Percentiles rank a stretch among this genome's conserved stretches.
phyloP scores from a whole-genome alignment of 1,284 basidiomycete genomes.

The Ceratobasidium sp. region DNA sequence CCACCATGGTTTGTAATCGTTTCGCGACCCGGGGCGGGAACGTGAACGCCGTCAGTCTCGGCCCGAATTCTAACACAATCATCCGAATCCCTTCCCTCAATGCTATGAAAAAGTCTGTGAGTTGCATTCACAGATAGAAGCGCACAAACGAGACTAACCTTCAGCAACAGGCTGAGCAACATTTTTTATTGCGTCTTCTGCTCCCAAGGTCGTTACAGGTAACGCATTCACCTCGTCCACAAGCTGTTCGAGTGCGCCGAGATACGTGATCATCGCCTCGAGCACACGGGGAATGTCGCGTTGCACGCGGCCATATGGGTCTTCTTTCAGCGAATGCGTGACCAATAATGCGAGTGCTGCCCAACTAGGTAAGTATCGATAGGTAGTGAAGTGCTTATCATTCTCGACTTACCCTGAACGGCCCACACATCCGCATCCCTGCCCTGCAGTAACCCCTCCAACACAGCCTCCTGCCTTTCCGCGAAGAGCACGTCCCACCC shows the following conservation, averaged over 20 bases:
- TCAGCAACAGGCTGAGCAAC: slow-evolving; percentile 69
- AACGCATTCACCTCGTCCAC: slow-evolving; percentile 50
- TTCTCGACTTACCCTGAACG: slow-evolving; percentile 43
- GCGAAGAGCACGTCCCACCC: slow-evolving; percentile 23
- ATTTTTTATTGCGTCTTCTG: slow-evolving; percentile 57
- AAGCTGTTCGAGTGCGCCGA: slow-evolving; percentile 74
- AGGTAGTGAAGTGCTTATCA: neutral
- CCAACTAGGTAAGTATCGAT: neutral
- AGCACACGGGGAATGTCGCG: slow-evolving; percentile 84
- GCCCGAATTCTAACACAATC: slow-evolving; percentile 80
- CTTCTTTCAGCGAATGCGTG: slow-evolving; percentile 80
- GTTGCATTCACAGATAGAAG: neutral
- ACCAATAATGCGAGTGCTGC: slow-evolving; percentile 78
- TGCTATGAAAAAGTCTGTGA: slow-evolving; percentile 60
- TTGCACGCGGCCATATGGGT: slow-evolving; percentile 85
- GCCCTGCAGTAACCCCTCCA: slow-evolving; percentile 26
- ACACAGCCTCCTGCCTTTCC: slow-evolving; percentile 23
- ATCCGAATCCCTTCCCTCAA: slow-evolving; percentile 75
- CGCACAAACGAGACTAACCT: slow-evolving; percentile 62
- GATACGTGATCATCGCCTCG: slow-evolving; percentile 78
- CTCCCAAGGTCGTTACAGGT: slow-evolving; percentile 7
- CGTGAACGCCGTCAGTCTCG: slow-evolving; percentile 80
- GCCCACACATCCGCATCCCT: slow-evolving; percentile 47
- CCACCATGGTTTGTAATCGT: slow-evolving; percentile 78
- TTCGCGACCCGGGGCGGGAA: slow-evolving; percentile 75